These are phyloP conservation scores for Extremus antarcticus DNA, from an alignment of 495 filamentous ascomycete genomes.

Conservation along the genomic window DNA sequence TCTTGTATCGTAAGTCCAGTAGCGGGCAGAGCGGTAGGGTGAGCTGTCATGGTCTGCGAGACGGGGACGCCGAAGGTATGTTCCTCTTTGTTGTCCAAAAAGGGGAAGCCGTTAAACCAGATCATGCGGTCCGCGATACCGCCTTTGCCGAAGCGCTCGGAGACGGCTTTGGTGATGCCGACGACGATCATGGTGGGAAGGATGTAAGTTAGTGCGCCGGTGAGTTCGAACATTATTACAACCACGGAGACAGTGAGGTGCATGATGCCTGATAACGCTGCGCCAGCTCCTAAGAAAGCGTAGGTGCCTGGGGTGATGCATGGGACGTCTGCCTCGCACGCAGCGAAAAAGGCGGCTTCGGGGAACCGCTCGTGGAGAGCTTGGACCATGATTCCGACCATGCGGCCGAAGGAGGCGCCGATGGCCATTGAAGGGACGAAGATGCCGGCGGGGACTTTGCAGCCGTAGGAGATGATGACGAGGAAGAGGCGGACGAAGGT, in stretches of 20 bases:
- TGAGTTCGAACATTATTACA: constrained; percentile 97
- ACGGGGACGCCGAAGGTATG: constrained; percentile 95
- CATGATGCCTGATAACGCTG: constrained; percentile 97
- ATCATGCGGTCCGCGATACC: constrained; percentile 98
- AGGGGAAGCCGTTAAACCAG: constrained; percentile 97
- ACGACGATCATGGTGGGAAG: constrained; percentile 98
- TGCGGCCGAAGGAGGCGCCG: constrained; percentile 84
- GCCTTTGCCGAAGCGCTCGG: constrained; percentile 84
- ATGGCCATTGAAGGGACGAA: constrained; percentile 98
- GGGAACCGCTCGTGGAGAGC: constrained; percentile 77
- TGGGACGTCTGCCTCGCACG: constrained; percentile 82
- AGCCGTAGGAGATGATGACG: constrained; percentile 95
- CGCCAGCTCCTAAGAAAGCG: constrained; percentile 84
- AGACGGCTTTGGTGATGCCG: constrained; percentile 89
- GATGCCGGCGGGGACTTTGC: constrained; percentile 94
- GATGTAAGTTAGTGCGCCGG: constrained; percentile 89
- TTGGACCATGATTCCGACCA: constrained; percentile 90
- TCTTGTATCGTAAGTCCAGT: constrained; percentile 62
- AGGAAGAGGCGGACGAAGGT: constrained; percentile 71
- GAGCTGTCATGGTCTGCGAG: constrained; percentile 79
- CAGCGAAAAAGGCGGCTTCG: constrained; percentile 68
- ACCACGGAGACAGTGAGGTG: constrained; percentile 93
- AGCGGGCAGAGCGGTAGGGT: constrained; percentile 62
- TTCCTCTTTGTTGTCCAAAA: constrained; percentile 96
- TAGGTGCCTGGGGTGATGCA: constrained; percentile 97